Evolutionary conservation across 1,284 basidiomycete species (phyloP).

Genomic region (Melampsora larici-populina): DNA sequence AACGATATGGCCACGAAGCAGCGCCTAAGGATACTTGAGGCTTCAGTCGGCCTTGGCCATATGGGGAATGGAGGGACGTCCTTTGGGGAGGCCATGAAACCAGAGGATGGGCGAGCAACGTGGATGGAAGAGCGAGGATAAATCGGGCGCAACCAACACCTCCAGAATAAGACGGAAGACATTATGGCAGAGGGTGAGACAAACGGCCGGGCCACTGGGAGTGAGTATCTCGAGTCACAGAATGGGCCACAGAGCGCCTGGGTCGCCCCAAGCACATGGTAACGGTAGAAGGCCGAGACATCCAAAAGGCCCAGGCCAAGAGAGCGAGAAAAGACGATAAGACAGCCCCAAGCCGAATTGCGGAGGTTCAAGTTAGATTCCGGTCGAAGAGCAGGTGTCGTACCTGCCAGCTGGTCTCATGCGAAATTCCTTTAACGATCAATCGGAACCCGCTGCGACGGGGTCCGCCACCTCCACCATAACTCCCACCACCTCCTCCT

Average conservation of each 20-base stretch:
- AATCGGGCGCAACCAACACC: constrained; percentile 2
- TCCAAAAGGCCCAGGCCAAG: constrained; percentile 42
- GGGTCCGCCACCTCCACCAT: constrained; percentile 56
- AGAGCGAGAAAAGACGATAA: constrained; percentile 30
- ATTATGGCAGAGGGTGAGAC: neutral
- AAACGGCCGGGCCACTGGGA: constrained; percentile 4
- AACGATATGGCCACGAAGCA: neutral
- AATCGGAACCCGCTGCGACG: constrained; percentile 71
- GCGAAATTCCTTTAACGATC: constrained; percentile 76
- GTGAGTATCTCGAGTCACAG: neutral
- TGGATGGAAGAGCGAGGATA: neutral
- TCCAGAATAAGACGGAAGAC: constrained; percentile 8
- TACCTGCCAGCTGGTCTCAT: constrained; percentile 97
- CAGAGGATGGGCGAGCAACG: neutral
- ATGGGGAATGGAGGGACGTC: neutral
- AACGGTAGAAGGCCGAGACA: constrained; percentile 39
- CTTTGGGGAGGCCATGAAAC: neutral
- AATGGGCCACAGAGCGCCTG: neutral
- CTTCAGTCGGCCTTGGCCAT: constrained; percentile 5
- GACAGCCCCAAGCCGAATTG: constrained; percentile 19
- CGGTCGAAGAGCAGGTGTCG: constrained; percentile 43
- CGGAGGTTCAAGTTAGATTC: constrained; percentile 5
- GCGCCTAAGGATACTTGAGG: constrained; percentile 4
- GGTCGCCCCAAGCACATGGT: constrained; percentile 1
- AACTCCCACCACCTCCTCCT: constrained; percentile 60